These are phyloP conservation scores for Aspergillus sclerotialis DNA, from an alignment of 2,329 filamentous ascomycete species.

Conservation along the genomic window DNA sequence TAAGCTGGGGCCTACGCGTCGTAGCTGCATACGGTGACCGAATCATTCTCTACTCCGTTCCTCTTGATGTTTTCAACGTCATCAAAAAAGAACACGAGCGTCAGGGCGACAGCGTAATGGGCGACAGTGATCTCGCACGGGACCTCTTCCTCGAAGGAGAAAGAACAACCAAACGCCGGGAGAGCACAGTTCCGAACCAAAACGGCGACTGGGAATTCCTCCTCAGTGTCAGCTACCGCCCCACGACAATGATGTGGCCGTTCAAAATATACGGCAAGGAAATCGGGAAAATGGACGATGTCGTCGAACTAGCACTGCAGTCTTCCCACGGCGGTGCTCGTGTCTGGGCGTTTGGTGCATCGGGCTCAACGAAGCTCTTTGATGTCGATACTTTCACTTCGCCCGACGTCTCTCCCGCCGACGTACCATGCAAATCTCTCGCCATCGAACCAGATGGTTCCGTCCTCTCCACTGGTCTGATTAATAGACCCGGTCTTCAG, in stretches of 20 bases:
- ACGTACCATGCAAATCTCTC: slow-evolving; percentile 17
- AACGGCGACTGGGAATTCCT: slow-evolving; percentile 36
- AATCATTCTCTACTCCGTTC: slow-evolving; percentile 56
- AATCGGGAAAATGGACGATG: slow-evolving; percentile 38
- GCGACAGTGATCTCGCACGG: slow-evolving; percentile 24
- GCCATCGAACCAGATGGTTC: slow-evolving; percentile 20
- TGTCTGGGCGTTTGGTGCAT: slow-evolving; percentile 47
- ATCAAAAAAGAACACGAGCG: slow-evolving; percentile 26
- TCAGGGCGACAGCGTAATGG: slow-evolving; percentile 26
- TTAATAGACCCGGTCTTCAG: slow-evolving; percentile 1
- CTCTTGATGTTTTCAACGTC: slow-evolving; percentile 47
- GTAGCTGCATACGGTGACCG: slow-evolving; percentile 48
- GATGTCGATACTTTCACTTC: slow-evolving; percentile 34
- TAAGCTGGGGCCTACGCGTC: slow-evolving; percentile 52
- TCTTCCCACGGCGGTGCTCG: slow-evolving; percentile 34
- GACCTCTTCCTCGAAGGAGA: slow-evolving; percentile 27
- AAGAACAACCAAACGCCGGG: slow-evolving; percentile 17
- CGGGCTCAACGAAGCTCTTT: slow-evolving; percentile 41
- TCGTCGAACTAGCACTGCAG: slow-evolving; percentile 48
- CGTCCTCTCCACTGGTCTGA: slow-evolving; percentile 14
- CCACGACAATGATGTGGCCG: slow-evolving; percentile 40
- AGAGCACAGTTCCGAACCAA: slow-evolving; percentile 26
- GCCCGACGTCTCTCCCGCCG: slow-evolving; percentile 3
- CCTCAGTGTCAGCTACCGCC: slow-evolving; percentile 28
- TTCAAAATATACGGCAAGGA: slow-evolving; percentile 44